Base-by-base conservation (phyloP, 495 filamentous ascomycete genomes). In the Penicillium dipodomyicola region DNA sequence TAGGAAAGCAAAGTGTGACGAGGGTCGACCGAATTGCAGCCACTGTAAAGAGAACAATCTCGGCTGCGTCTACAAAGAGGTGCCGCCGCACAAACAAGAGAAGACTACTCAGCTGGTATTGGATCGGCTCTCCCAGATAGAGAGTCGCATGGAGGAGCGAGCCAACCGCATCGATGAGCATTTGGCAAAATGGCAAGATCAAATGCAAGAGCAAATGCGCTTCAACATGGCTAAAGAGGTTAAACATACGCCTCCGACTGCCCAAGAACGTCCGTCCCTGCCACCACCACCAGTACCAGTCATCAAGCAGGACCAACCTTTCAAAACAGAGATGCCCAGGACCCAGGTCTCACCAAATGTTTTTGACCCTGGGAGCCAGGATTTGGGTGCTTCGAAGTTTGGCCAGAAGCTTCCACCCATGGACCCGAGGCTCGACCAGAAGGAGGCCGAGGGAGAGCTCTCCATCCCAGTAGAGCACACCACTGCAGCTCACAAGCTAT, bases 391-490 rank as follows among this genome's bases (percentile, higher is more conserved):
- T 22, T 54, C 60, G 2, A 47, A 44, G n/a, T 59, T 39, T 22
- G 30, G 40, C 3, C 49, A 52, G 22, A 50, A 49, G 20, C 23
- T 59, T 9, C 37, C 49, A 19, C 30, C 33, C 14, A n/a, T 43
- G 30, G 56, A 52, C 12, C 12, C 19, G 20, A 27, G 14, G 9
- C 61, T 57, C 10, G 57, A 63, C 14, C 4, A 22, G 7, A 64
- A 68, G 19, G 67, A 67, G 11, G 63, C 71, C 15, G 72, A 76
- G 39, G 82, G 80, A 44, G 78, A 81, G 27, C 77, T 85, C n/a
- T 82, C 83, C 4, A 88, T 95, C 46, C 87, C 87, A 0, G 77
- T 82, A 6, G 87, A 91, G 37, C 91, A 96, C 64, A 90, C 88
- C 3, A 95, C 90, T 0, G 83, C 88, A 25, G 90, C 91, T 1